These are phyloP conservation scores for Debaryomyces fabryi DNA, from an alignment of 1,139 yeast genomes.

Conservation along the genomic window DNA sequence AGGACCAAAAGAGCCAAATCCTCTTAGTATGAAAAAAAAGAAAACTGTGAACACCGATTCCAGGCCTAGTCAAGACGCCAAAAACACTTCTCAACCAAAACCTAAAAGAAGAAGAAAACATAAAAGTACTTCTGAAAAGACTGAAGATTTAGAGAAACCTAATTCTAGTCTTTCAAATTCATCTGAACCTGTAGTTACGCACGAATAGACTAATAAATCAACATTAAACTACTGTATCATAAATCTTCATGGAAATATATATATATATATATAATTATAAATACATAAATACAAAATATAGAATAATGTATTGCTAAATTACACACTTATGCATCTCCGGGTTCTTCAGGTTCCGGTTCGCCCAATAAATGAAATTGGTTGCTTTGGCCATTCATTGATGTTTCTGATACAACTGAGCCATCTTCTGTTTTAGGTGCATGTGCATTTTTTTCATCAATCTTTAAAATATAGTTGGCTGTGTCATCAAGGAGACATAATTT, in stretches of 20 bases:
- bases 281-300: background rate
- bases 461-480: constrained; percentile 34
- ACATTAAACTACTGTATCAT: constrained; percentile 1
- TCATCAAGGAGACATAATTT: constrained; percentile 45
- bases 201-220: background rate
- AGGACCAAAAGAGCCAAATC: constrained; percentile 82
- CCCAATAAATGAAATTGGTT: background rate
- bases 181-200: background rate
- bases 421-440: background rate
- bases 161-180: background rate
- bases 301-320: background rate
- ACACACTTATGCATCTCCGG: background rate
- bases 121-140: background rate
- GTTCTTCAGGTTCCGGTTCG: background rate
- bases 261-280: background rate
- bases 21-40: constrained; percentile 76
- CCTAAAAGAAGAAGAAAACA: constrained; percentile 46
- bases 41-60: constrained; percentile 31
- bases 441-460: constrained; percentile 25
- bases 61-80: constrained; percentile 10
- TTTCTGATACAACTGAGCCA: background rate
- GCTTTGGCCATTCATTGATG: background rate
- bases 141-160: background rate
- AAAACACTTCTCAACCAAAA: constrained; percentile 15
- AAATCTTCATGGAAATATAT: background rate